phyloP scores from a whole-genome alignment of 768 basidiomycete genomes.

The Suillus placidus region DNA sequence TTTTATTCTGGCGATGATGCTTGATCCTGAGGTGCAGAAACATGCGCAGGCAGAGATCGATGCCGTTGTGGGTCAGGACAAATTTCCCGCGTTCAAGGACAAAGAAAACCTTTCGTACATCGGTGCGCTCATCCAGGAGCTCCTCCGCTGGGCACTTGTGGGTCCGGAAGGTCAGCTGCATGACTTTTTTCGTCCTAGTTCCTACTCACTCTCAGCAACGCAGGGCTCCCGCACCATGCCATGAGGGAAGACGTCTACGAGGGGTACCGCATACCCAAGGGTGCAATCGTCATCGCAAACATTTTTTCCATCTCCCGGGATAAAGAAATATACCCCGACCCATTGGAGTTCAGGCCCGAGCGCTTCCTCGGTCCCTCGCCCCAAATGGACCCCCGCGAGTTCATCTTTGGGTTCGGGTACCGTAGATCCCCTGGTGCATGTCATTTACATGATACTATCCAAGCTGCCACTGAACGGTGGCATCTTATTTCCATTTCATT shows the following conservation, averaged over 20 bases:
- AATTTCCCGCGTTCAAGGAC: constrained; percentile 29
- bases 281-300: background rate
- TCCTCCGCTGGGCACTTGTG: constrained; percentile 25
- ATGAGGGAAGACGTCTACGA: background rate
- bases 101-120: constrained; percentile 13
- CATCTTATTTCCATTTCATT: background rate
- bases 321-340: background rate
- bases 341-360: background rate
- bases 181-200: background rate
- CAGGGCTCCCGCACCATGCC: background rate
- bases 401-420: background rate
- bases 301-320: background rate
- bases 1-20: constrained; percentile 31
- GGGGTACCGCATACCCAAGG: background rate
- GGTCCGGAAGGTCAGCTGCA: background rate
- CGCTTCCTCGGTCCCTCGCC: background rate
- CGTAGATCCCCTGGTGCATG: background rate
- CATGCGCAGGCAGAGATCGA: constrained; percentile 33
- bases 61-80: constrained; percentile 22
- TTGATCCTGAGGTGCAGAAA: constrained; percentile 27
- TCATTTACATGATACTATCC: background rate
- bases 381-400: background rate
- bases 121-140: constrained; percentile 22
- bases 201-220: background rate
- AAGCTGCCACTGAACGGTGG: background rate